Evolutionary conservation across 1,284 basidiomycete genomes (phyloP), one percentile per base, ranked within the genome.

Genomic region (Heterobasidion occidentale): DNA sequence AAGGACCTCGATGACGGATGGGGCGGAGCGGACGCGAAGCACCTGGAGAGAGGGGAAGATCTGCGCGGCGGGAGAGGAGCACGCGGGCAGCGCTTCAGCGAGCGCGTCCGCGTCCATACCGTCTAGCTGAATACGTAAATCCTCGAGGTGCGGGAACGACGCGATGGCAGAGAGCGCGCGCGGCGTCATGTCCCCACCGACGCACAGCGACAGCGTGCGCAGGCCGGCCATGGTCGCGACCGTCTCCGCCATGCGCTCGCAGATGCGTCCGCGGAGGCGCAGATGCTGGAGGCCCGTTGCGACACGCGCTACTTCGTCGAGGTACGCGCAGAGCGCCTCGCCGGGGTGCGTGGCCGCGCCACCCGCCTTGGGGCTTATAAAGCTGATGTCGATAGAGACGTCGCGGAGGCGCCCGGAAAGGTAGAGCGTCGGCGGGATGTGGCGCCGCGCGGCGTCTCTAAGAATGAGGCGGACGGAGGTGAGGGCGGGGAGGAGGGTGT

Each of bases 101-200:
- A 77, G 62, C 15, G 67, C 65, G 17, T 72, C 66, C 15, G 64
- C 54, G 49, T 71, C 69, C 54, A 81, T 64, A 62, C 72, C 72
- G 33, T 72, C 70, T 4, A 77, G 75, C 58, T 84, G 80, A 15
- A 83, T 59, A 56, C 77, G 72, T 46, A 85, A 70, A 51, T 77
- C 68, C 46, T 63, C 60, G 51, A 84, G 72, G 44, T 56, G 52
- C 2, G 75, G 75, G 46, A 83, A 75, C 2, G 61, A 57, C 9
- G 74, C 69, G 49, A 83, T 64, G 2, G 74, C 70, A 44, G 69
- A 63, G 36, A 85, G 62, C 7, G 75, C 74, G 19, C 69, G 67
- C 34, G 65, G 64, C 19, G 70, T 70, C 55, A 84, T 64, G 14
- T 74, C 74, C 33, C 20, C 35, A 14, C 78, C 77, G 20, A 75